These are phyloP conservation scores for Xylaria sp. DNA, from an alignment of 2,329 filamentous ascomycete species.

Conservation along the genomic window DNA sequence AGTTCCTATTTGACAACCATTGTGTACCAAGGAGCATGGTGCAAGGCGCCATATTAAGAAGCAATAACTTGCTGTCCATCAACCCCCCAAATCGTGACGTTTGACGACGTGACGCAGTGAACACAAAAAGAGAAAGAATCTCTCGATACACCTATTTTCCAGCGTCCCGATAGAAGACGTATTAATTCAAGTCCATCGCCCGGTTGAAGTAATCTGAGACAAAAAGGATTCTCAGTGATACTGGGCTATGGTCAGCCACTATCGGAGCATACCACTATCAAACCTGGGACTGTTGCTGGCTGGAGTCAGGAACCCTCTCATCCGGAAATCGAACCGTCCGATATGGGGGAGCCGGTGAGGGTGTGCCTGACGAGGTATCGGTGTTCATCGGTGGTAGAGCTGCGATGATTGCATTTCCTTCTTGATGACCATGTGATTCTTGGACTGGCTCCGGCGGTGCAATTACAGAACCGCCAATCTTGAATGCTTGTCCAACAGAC, in stretches of 20 bases:
- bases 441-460: slow-evolving; percentile 18
- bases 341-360: slow-evolving; percentile 27
- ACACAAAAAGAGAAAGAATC: no score
- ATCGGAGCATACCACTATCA: not conserved
- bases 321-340: slow-evolving; percentile 54
- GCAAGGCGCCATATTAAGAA: no score
- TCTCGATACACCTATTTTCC: no score
- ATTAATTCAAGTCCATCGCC: no score
- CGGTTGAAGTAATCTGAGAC: not conserved
- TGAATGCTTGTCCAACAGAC: slow-evolving; percentile 43
- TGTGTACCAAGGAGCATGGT: no score
- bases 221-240: not conserved
- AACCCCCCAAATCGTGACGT: no score
- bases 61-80: no score
- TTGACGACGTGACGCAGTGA: no score
- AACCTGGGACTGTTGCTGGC: not conserved
- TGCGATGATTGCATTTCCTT: not conserved
- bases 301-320: slow-evolving; percentile 33
- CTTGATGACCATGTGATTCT: not conserved
- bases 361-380: slow-evolving; percentile 7
- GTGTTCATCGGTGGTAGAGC: slow-evolving; percentile 18
- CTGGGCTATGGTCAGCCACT: not conserved
- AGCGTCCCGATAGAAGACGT: no score
- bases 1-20: no score
- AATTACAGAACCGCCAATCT: slow-evolving; percentile 50